These are phyloP conservation scores for Geoglossum glabrum DNA, from an alignment of 495 filamentous ascomycete genomes.

Conservation along the genomic window DNA sequence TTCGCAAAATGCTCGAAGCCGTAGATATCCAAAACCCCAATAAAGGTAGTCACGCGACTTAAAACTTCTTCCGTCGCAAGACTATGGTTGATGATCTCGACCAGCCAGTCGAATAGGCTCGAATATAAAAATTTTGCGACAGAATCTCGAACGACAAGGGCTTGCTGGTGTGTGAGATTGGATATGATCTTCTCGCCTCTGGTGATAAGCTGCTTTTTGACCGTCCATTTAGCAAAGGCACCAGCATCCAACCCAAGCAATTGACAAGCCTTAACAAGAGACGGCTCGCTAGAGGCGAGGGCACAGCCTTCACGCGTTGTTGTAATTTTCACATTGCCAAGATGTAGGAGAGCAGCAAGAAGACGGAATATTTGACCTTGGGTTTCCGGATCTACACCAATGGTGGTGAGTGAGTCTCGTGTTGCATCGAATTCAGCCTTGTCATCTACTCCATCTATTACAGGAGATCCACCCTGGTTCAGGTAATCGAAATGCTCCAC, in stretches of 20 bases:
- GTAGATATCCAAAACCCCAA: conserved; percentile 98
- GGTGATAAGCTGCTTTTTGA: conserved; percentile 96
- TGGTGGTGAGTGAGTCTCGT: conserved; percentile 63
- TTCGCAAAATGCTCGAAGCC: conserved; percentile 99
- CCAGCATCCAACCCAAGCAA: conserved; percentile 72
- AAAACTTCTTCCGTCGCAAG: conserved; percentile 80
- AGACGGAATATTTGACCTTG: conserved; percentile 81
- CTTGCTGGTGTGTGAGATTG: conserved; percentile 84
- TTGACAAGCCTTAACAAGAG: conserved; percentile 59
- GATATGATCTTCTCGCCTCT: conserved; percentile 95
- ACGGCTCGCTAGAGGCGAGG: conserved; percentile 59
- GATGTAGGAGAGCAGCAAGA: conserved; percentile 77
- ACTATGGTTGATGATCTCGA: conserved; percentile 81
- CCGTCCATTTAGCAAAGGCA: conserved; percentile 96
- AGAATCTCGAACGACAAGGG: conserved; percentile 85
- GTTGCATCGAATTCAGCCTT: conserved; percentile 82
- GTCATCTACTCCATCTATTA: conserved; percentile 91
- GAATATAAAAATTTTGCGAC: conserved; percentile 99
- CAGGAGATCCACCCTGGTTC: conserved; percentile 81
- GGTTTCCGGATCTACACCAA: conserved; percentile 54
- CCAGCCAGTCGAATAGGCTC: conserved; percentile 95
- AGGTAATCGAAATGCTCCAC: conserved; percentile 88
- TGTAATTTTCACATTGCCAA: conserved; percentile 90
- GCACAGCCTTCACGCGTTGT: conserved; percentile 75
- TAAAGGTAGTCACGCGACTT: conserved; percentile 70